Percentiles rank a stretch among this genome's conserved stretches.
phyloP scores from a whole-genome alignment of 2,329 filamentous ascomycete species.

The Drechslerella stenobrocha region DNA sequence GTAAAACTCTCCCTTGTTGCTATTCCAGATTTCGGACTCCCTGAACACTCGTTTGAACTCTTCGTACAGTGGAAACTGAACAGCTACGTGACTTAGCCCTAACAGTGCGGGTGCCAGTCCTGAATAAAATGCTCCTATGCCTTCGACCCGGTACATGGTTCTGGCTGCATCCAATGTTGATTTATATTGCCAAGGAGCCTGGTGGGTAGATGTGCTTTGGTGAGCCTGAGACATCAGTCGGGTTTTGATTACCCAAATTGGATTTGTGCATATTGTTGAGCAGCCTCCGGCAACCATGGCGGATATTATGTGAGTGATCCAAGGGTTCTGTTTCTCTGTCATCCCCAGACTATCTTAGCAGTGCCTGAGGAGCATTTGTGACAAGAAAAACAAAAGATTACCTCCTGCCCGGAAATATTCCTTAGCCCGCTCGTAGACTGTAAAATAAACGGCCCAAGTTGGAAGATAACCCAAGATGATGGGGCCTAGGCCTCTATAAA shows the following conservation, averaged over 20 bases:
- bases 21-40: conserved; percentile 72
- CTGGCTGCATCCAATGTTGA: conserved; percentile 86
- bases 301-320: conserved; percentile 59
- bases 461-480: conserved; percentile 95
- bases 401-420: conserved; percentile 61
- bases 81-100: conserved; percentile 90
- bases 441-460: conserved; percentile 98
- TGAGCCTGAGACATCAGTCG: conserved; percentile 92
- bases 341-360: conserved; percentile 7
- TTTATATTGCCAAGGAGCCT: conserved; percentile 79
- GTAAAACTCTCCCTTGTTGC: conserved; percentile 58
- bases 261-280: conserved; percentile 92
- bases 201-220: conserved; percentile 60
- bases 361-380: background rate
- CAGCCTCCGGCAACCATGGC: conserved; percentile 88
- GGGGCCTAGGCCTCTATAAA: conserved; percentile 91
- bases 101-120: conserved; percentile 89
- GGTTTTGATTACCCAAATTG: conserved; percentile 99
- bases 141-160: conserved; percentile 94
- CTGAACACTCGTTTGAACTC: conserved; percentile 89
- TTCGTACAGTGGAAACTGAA: conserved; percentile 96
- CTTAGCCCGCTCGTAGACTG: conserved; percentile 90
- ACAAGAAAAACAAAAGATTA: conserved; percentile 10
- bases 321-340: conserved; percentile 49
- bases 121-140: conserved; percentile 88